Evolutionary conservation across 225 moss, liverwort and hornwort genomes (phyloP), one percentile per base, ranked within the genome.

Genomic region (Bryum argenteum): DNA sequence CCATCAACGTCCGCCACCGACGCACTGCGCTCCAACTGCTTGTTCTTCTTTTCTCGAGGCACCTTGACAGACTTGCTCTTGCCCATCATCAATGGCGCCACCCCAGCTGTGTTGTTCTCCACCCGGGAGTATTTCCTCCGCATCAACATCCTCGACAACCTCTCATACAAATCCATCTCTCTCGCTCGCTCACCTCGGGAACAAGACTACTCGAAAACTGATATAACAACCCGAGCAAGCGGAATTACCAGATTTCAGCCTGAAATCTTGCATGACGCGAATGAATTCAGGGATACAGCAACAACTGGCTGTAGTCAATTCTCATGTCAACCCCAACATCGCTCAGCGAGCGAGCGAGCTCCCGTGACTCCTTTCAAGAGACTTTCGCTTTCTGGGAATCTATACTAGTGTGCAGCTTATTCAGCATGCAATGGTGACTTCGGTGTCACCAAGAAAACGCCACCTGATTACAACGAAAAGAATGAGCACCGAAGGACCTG

Each of bases 81-180:
- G 53, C 6, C 39, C 55, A 76, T 26, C 48, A 50, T 3, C 47
- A 11, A 11, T 15, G 45, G 5, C 45, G 47, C 28, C 1, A 26
- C 56, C 47, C 18, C 20, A 10, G 1, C 26, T 18, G 44, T 20
- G 2, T 39, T 57, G 1, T 53, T 57, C 66, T 71, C 80, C 56
- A 83, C 11, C 6, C 83, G 80, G 9, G 60, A 59, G 17, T 83
- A 83, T 77, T 83, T 83, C 77, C 77, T 65, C 73, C 83, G 77
- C 77, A 71, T 67, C 10, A 80, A 10, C 73, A 80, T 52, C 66
- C 80, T 43, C 5, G 77, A 70, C 56, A 83, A 12, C 66, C 66
- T 73, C 18, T 66, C 66, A 15, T 21, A 80, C 60, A 70, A 56
- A 65, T 83, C 70, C 83, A 83, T 79, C 54, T 33, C 33, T 33